Conservation (phyloP, 805 yeast species). For the Teunomyces atbi region DNA sequence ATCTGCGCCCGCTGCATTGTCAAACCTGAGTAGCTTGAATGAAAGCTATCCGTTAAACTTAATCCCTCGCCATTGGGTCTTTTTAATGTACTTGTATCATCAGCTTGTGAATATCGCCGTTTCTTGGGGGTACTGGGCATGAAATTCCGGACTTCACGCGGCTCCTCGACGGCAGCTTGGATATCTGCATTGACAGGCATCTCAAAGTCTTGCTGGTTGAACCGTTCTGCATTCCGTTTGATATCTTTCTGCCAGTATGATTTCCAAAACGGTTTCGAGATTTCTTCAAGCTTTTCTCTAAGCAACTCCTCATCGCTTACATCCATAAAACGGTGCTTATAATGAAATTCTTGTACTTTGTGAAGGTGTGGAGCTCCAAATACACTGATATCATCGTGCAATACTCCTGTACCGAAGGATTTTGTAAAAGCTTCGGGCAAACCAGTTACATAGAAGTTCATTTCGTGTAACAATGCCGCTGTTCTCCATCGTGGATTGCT, state of each 20-base stretch:
- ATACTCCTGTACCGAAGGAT: conserved; percentile 45
- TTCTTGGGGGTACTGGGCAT: neutral
- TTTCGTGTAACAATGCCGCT: conserved; percentile 59
- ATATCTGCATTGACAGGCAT: neutral
- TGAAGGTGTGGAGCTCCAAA: conserved; percentile 62
- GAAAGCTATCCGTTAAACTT: neutral
- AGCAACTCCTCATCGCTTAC: conserved; percentile 27
- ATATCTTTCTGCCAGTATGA: conserved; percentile 48
- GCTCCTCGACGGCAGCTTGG: neutral
- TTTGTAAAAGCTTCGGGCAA: conserved; percentile 42
- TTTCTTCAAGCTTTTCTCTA: conserved; percentile 27
- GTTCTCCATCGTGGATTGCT: conserved; percentile 57
- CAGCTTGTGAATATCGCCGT: neutral
- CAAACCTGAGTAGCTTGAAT: neutral
- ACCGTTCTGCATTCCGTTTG: conserved; percentile 35
- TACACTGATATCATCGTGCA: conserved; percentile 32
- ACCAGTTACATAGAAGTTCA: conserved; percentile 53
- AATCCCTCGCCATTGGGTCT: neutral
- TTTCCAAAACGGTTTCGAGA: conserved; percentile 50
- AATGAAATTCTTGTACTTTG: conserved; percentile 51
- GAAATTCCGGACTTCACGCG: neutral
- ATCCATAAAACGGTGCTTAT: conserved; percentile 47
- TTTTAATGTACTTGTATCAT: neutral
- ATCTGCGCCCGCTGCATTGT: conserved; percentile 33
- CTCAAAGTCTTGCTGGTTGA: conserved; percentile 27